Conservation (phyloP, 257 asterid genomes). For the Gentiana straminea region DNA sequence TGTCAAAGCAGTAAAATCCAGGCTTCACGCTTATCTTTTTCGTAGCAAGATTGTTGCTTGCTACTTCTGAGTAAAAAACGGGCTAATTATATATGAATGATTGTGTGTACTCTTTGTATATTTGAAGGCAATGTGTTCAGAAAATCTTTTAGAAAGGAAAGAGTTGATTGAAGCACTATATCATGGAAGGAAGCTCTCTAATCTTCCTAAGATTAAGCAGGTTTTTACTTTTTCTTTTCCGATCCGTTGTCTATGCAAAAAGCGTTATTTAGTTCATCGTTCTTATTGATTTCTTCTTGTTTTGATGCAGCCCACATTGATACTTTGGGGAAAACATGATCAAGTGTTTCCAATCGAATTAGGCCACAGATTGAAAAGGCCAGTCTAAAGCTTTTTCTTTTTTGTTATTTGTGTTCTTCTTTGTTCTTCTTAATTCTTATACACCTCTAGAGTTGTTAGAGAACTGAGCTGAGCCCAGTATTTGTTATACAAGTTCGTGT, state of each 20-base stretch:
- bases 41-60: too few relatives aligned
- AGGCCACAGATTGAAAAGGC: slow-evolving; percentile 66
- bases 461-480: too few relatives aligned
- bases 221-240: slow-evolving; percentile 14
- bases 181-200: slow-evolving; percentile 50
- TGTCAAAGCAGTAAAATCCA: too few relatives aligned
- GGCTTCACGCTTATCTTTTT: too few relatives aligned
- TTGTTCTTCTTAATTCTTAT: background rate
- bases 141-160: slow-evolving; percentile 54
- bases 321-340: slow-evolving; percentile 80
- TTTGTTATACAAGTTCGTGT: too few relatives aligned
- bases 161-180: slow-evolving; percentile 59
- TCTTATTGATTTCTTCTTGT: slow-evolving; percentile 9
- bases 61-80: too few relatives aligned
- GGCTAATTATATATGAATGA: background rate
- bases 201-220: slow-evolving; percentile 72
- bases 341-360: slow-evolving; percentile 66
- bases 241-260: background rate
- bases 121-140: slow-evolving; percentile 65
- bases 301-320: slow-evolving; percentile 49
- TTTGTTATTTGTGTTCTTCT: too few relatives aligned
- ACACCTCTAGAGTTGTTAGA: too few relatives aligned
- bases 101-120: background rate
- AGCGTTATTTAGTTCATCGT: background rate
- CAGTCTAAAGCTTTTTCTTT: background rate